Base-by-base conservation (phyloP, 108 stramenopile species). In the Epithemia pelagica region DNA sequence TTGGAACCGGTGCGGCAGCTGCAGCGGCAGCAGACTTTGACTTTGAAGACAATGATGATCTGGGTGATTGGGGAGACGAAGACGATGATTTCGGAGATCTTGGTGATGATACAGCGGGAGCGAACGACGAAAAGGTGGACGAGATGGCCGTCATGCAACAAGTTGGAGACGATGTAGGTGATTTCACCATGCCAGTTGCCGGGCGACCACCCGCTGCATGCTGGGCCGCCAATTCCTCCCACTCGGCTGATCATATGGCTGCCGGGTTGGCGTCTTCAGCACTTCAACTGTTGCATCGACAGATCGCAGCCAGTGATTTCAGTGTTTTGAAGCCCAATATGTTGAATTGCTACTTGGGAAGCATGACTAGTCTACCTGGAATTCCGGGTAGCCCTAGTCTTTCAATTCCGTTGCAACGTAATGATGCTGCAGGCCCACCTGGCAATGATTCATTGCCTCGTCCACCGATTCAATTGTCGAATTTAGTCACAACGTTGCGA, bases 181-280 rank as follows among this genome's bases (percentile, higher is more conserved):
- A 80, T 51, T 95, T 91, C 78, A 76, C 80, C 65, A 84, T 92
- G 86, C 96, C 96, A 46, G 66, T 84, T 21, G 82, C 98, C 27
- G 98, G 98, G 33, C 79, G 86, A 29, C 90, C 94, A 61, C 69
- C 91, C 29, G 87, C 93, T 61, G 80, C 70, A 25, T 84, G 81
- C 68, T 99, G 97, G 97, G 86, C 81, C 57, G 82, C 85, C 51
- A 97, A 97, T 68, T 93, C 91, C 28, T 93, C 96, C 20, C 93
- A 95, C 70, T 94, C 96, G 20, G 94, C 97, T 18, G 97, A 98
- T 81, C 98, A 99, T 71, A 81, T 87, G 59, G 97, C 97, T n/a
- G 98, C 96, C 29, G 98, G 98, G 8, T 82, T 74, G 30, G 88
- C 96, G 59, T 78, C 91, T 37, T 91, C 94, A n/a, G 95, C 97